Base-by-base conservation (phyloP, 2,329 filamentous ascomycete species). In the Pseudonectria buxi region DNA sequence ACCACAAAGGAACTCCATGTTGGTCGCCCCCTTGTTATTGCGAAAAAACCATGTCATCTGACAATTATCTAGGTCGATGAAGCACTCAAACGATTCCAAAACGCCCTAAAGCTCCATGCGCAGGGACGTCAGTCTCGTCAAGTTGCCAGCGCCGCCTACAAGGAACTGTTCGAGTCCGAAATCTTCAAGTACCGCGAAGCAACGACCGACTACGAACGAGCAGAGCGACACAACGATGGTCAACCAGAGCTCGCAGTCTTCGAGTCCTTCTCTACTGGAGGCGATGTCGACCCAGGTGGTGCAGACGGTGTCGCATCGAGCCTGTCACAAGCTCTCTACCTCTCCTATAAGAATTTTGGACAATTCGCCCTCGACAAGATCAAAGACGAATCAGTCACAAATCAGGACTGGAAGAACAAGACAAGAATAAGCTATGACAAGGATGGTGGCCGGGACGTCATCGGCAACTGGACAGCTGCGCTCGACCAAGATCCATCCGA, bases 301-400 rank as follows among this genome's bases (percentile, higher is more conserved):
- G 76, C 77, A 32, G 87, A 94, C 45, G 81, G 78, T 18, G 78
- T 80, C 3, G 86, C 82, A 12, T 92, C 83, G 54, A 90, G 83
- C 32, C 67, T 96, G 9, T 82, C 86, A 0, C 89, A 95, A 54
- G 88, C 94, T 10, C 72, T 96, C 14, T 95, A 95, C 53, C 74
- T 98, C 7, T 85, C 90, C 2, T 87, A 94, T 68, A 98, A 96
- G 61, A 98, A 96, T 51, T 81, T 90, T 62, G 92, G 88, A 28
- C 86, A 96, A 54, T 95, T 94, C 55, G 69, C 83, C 39, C 69
- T 98, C n/a, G 90, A 98, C 36, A 61, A 57, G 34, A 47, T 62
- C 4, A 63, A 58, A 36, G 62, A 65, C 14, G 37, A 45, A 24
- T 38, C 32, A 5, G 37, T 36, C n/a, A 56, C 68, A 65, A 39